Conservation (phyloP, 495 filamentous ascomycete species). For the Penicillium simplicissimum region DNA sequence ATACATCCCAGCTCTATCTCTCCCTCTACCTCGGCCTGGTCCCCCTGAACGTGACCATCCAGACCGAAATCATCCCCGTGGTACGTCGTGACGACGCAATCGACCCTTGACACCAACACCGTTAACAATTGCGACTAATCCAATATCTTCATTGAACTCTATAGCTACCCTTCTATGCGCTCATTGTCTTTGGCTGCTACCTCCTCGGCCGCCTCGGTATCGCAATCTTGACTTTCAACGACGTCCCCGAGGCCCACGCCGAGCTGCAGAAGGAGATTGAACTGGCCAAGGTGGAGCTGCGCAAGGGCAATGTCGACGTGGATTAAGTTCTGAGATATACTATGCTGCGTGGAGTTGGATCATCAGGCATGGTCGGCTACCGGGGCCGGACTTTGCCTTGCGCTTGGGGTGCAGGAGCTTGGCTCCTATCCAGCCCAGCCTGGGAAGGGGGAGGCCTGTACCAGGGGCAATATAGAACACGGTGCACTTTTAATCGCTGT, state of each 20-base stretch:
- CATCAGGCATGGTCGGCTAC: neutral
- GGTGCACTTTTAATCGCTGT: conserved; percentile 20
- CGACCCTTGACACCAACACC: neutral
- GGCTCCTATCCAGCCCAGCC: neutral
- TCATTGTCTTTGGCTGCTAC: conserved; percentile 92
- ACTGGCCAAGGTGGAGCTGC: conserved; percentile 52
- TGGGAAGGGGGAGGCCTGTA: neutral
- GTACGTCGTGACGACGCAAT: conserved; percentile 35
- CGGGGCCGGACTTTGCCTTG: neutral
- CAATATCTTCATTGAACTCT: neutral
- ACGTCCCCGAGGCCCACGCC: conserved; percentile 86
- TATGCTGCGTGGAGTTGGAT: neutral
- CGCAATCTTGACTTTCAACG: conserved; percentile 94
- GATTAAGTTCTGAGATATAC: conserved; percentile 35
- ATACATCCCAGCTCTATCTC: conserved; percentile 71
- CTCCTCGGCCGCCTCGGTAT: conserved; percentile 87
- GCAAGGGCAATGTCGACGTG: conserved; percentile 49
- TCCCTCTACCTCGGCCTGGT: conserved; percentile 80
- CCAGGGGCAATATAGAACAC: conserved; percentile 11
- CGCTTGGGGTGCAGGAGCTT: conserved; percentile 2
- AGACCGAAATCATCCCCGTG: conserved; percentile 55
- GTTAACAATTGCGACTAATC: neutral
- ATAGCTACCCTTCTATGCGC: conserved; percentile 87
- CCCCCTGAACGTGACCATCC: conserved; percentile 70
- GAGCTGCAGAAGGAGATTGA: conserved; percentile 75